These are phyloP conservation scores for Chrysoporthe deuterocubensis DNA, from an alignment of 2,329 filamentous ascomycete genomes.

Conservation along the genomic window DNA sequence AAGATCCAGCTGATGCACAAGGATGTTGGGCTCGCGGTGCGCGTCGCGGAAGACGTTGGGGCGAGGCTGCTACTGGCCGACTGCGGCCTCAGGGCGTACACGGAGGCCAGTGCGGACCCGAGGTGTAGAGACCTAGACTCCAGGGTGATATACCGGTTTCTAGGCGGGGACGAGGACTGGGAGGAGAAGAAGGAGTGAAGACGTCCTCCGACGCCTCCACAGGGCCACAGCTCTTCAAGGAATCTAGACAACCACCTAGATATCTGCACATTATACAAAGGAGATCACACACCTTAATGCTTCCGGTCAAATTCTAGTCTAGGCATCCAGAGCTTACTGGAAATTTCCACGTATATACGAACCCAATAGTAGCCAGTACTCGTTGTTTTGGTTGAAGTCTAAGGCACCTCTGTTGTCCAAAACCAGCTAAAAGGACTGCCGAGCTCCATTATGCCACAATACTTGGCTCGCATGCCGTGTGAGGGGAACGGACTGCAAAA, in stretches of 20 bases:
- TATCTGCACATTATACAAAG: too few species aligned
- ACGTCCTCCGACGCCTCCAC: too few species aligned
- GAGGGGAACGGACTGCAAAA: neutral
- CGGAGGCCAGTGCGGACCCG: conserved; percentile 53
- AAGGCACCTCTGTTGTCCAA: neutral
- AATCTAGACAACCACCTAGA: too few species aligned
- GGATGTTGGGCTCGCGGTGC: conserved; percentile 59
- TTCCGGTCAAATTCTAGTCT: too few species aligned
- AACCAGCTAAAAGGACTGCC: neutral
- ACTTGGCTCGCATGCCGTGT: neutral
- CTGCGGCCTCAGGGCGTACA: conserved; percentile 54
- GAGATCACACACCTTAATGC: too few species aligned
- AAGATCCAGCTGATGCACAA: conserved; percentile 64
- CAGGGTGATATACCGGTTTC: conserved; percentile 59
- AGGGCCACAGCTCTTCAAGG: too few species aligned
- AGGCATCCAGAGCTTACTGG: too few species aligned
- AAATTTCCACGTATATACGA: too few species aligned
- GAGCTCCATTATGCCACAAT: neutral
- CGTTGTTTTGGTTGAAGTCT: too few species aligned
- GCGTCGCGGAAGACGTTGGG: conserved; percentile 57
- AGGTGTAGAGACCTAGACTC: conserved; percentile 59
- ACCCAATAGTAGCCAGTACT: too few species aligned
- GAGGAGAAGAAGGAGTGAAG: conserved; percentile 11
- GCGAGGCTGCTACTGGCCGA: conserved; percentile 54
- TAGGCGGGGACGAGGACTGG: conserved; percentile 59